Conservation (phyloP, 371 early-diverging fungal species). For the Apophysomyces ossiformis region DNA sequence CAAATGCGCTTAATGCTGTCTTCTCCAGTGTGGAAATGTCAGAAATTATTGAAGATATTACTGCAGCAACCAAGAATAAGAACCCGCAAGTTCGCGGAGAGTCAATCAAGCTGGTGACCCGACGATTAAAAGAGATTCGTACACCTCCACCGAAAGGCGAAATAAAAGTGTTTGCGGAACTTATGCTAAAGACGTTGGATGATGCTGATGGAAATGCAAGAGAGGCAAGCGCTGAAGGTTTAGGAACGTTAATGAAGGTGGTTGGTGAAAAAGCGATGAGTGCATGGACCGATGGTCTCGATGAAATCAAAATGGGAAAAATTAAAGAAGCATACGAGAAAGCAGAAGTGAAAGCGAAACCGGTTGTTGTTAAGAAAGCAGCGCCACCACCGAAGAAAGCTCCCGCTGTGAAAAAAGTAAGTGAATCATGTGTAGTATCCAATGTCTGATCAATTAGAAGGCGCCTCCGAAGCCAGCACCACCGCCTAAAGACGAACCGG, state of each 20-base stretch:
- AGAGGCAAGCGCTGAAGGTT: conserved; percentile 83
- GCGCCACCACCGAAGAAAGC: conserved; percentile 42
- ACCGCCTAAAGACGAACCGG: conserved; percentile 28
- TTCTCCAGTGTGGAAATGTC: conserved; percentile 67
- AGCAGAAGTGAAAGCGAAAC: conserved; percentile 76
- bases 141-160: conserved; percentile 78
- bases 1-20: conserved; percentile 83
- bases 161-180: conserved; percentile 75
- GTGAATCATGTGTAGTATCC: background rate
- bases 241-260: conserved; percentile 90
- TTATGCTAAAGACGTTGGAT: conserved; percentile 78
- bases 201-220: conserved; percentile 89
- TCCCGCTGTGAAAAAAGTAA: conserved; percentile 25
- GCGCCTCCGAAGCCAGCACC: conserved; percentile 22
- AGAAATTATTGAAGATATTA: conserved; percentile 76
- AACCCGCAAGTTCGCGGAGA: conserved; percentile 92
- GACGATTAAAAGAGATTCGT: conserved; percentile 71
- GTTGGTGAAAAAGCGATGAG: conserved; percentile 80
- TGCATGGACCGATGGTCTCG: conserved; percentile 81
- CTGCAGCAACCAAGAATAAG: conserved; percentile 75
- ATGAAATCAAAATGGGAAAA: conserved; percentile 86
- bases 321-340: conserved; percentile 86
- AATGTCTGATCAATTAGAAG: background rate
- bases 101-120: conserved; percentile 69
- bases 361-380: conserved; percentile 49